Percentiles rank a stretch among this genome's conserved stretches.
These are phyloP conservation scores for Acrocalymma vagum DNA, from an alignment of 2,329 filamentous ascomycete genomes.

Conservation along the genomic window DNA sequence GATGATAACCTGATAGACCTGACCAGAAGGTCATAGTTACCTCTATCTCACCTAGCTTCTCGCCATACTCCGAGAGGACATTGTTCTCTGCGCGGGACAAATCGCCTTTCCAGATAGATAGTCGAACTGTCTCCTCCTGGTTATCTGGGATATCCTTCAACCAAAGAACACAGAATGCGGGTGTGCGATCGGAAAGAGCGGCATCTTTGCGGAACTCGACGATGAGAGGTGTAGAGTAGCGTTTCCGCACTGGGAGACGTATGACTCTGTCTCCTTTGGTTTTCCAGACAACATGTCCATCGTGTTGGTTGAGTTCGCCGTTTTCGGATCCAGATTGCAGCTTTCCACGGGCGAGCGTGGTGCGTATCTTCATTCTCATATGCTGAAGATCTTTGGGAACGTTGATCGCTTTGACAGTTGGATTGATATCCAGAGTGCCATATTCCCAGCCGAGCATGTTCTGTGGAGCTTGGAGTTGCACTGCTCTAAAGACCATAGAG, in stretches of 20 bases:
- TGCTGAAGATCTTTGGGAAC: constrained; percentile 59
- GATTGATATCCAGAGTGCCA: constrained; percentile 73
- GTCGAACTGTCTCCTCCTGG: constrained; percentile 64
- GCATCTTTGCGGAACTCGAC: constrained; percentile 68
- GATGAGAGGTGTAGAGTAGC: constrained; percentile 66
- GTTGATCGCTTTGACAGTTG: constrained; percentile 58
- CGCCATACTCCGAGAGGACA: constrained; percentile 60
- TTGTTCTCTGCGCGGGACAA: constrained; percentile 62
- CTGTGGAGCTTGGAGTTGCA: constrained; percentile 68
- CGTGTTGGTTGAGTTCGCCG: constrained; percentile 34
- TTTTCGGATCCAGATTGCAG: constrained; percentile 57
- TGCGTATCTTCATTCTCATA: constrained; percentile 67
- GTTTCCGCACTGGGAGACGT: constrained; percentile 66
- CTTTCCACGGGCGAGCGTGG: constrained; percentile 66
- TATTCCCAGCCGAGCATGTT: constrained; percentile 74
- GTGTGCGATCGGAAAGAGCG: constrained; percentile 62
- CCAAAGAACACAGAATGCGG: constrained; percentile 73
- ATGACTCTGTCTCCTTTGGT: constrained; percentile 56
- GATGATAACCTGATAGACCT: constrained; percentile 68
- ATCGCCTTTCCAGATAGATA: constrained; percentile 74
- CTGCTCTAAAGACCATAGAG: constrained; percentile 76
- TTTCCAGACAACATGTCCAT: constrained; percentile 60
- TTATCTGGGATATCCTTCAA: constrained; percentile 75
- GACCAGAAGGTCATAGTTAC: constrained; percentile 68
- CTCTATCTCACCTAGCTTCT: constrained; percentile 66